Evolutionary conservation across 441 rosid species (phyloP).

Genomic region (Adansonia rubrostipa): DNA sequence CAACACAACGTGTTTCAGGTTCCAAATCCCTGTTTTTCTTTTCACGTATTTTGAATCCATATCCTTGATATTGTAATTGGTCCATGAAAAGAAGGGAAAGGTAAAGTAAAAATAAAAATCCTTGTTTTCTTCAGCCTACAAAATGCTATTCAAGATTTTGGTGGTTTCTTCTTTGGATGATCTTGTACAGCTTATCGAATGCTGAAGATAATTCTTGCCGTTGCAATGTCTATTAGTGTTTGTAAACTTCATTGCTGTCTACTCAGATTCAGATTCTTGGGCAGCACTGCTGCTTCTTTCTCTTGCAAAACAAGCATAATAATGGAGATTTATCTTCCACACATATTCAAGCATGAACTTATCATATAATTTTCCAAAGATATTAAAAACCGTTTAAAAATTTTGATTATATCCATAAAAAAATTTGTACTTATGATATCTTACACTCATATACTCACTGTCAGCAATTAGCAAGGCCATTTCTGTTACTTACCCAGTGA

Average conservation of each 20-base stretch:
- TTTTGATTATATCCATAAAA: too few relatives aligned
- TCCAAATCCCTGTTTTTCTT: too few relatives aligned
- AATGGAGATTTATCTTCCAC: too few relatives aligned
- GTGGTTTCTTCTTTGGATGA: slow-evolving; percentile 35
- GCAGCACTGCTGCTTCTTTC: not conserved
- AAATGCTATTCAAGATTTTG: not conserved
- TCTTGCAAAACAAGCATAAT: not conserved
- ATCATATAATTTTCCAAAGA: too few relatives aligned
- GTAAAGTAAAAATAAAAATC: not conserved
- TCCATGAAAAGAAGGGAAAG: slow-evolving; percentile 12
- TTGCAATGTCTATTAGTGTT: not conserved
- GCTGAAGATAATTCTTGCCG: not conserved
- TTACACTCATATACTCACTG: not conserved
- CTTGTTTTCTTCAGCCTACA: not conserved
- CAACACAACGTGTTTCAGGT: too few relatives aligned
- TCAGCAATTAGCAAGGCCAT: not conserved
- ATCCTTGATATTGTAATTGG: too few relatives aligned
- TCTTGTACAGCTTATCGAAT: not conserved
- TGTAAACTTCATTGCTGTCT: not conserved
- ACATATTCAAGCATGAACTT: too few relatives aligned
- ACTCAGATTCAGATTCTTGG: not conserved
- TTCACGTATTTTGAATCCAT: too few relatives aligned
- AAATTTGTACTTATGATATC: too few relatives aligned
- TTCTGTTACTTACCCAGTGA: not conserved
- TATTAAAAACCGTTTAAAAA: too few relatives aligned